Base-by-base conservation (phyloP, 768 basidiomycete species). In the Hysterangium stoloniferum region DNA sequence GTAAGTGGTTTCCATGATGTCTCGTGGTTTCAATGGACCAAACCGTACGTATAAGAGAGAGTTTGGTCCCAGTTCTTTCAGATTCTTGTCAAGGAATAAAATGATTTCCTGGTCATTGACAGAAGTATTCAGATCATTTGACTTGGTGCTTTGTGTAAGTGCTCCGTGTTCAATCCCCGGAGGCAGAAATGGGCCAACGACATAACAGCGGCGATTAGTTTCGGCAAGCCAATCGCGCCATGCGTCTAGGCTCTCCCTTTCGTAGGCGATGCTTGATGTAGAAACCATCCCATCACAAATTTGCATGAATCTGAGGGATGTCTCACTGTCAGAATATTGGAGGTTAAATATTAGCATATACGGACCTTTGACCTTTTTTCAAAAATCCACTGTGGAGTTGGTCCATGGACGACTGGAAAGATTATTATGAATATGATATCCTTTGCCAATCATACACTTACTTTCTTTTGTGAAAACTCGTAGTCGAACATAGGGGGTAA, bases 1-100 rank as follows among this genome's bases (percentile, higher is more conserved):
- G 8, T 6, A 47, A 34, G 19, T 19, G 29, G n/a, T 19, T 28
- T 32, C 12, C 25, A 25, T 19, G 20, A 27, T 4, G 31, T 41
- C 59, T 45, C n/a, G n/a, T n/a, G n/a, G n/a, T n/a, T n/a, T n/a
- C n/a, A n/a, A n/a, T n/a, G n/a, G n/a, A n/a, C n/a, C n/a, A n/a
- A n/a, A n/a, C n/a, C n/a, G n/a, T 35, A 57, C 61, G 35, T 61
- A 62, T 19, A 62, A 32, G 19, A 61, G 34, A 5, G 58, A 59
- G 13, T 53, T 17, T 36, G 54, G 40, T 8, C 59, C 61, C 13
- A 38, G 48, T 15, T 19, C 32, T 27, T 45, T 13, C 19, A 58
- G 42, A 1, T 48, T 49, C 17, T 46, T 46, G 6, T 61, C 48
- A 29, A 61, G 45, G 49, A 61, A 58, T 22, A 13, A 15, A 6